phyloP scores from a whole-genome alignment of 176 grass and related monocot species.

The Rhynchospora tenuis region DNA sequence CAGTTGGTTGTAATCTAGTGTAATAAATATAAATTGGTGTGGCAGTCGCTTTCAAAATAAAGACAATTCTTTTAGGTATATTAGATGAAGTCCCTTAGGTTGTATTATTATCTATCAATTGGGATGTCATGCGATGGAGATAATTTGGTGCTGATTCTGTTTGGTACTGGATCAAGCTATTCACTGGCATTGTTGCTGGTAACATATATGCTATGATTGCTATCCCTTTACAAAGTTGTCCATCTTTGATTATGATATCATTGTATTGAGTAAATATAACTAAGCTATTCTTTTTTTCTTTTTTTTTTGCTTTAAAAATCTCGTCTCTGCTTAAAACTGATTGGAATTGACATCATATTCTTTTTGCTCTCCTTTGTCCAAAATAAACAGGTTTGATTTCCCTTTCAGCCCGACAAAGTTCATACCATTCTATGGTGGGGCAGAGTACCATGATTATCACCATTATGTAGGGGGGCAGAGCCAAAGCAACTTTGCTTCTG shows the following conservation, averaged over 20 bases:
- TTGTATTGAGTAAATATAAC: background rate
- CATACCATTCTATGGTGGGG: constrained; percentile 90
- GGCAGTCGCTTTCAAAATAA: background rate
- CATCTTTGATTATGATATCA: background rate
- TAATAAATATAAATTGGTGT: background rate
- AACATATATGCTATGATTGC: background rate
- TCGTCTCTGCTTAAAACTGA: background rate
- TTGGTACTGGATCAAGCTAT: background rate
- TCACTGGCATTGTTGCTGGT: background rate
- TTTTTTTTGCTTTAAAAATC: background rate
- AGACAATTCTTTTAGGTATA: constrained; percentile 1
- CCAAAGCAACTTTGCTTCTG: constrained; percentile 89
- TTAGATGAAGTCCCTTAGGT: background rate
- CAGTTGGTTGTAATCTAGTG: background rate
- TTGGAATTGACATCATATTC: background rate
- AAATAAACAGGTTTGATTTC: constrained; percentile 76
- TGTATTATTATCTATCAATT: background rate
- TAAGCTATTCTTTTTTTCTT: background rate
- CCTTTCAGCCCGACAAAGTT: constrained; percentile 77
- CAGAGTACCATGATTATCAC: constrained; percentile 98
- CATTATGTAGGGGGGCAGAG: constrained; percentile 87
- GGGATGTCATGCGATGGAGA: background rate
- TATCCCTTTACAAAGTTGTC: background rate
- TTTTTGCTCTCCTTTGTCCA: background rate
- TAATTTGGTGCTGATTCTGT: background rate